Base-by-base conservation (phyloP, 1,284 basidiomycete genomes). In the Tilletia horrida region DNA sequence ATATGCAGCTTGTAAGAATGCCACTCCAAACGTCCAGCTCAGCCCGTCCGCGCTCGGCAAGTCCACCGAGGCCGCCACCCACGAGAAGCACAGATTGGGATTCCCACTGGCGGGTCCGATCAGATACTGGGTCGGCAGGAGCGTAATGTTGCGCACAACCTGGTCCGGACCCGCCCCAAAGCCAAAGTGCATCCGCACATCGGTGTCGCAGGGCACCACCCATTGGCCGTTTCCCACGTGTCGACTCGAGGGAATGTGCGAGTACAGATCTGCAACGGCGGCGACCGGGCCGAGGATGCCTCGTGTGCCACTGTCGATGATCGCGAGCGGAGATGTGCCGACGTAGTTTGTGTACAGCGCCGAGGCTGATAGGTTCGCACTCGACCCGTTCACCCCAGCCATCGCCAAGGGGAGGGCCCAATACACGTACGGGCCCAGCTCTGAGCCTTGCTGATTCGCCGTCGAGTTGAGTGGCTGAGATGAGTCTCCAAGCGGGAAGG, bases 11-110 rank as follows among this genome's bases (percentile, higher is more conserved):
- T 88, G 86, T 67, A 94, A 79, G 81, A 93, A 93, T 0, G 90
- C 86, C 2, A 87, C 84, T n/a, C 91, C 91, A 85, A 93, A 84
- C 80, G 92, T 89, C 92, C 92, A 94, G 79, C 92, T 91, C 52
- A 93, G 86, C 2, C 91, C 91, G 80, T 91, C 89, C 13, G 88
- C 80, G 64, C 85, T 88, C 0, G 89, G 88, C 2, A 87, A 84
- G 50, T 52, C 23, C 4, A 27, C 11, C 16, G 83, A 81, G 1
- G 90, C 91, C 66, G 85, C 84, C 0, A 91, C 91, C 92, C 92
- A 94, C 16, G 91, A 86, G 40, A 93, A 83, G 81, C 92, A 94
- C 57, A 91, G 83, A 63, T 86, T 85, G 0, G 89, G 87, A 72
- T 89, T 85, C 8, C 87, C 86, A 23, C 84, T 83, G 1, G 88